A percentile compares a stretch with the other conserved stretches of the same genome.
Conservation (phyloP, 176 grass and related monocot genomes). For the Luzula sylvatica region DNA sequence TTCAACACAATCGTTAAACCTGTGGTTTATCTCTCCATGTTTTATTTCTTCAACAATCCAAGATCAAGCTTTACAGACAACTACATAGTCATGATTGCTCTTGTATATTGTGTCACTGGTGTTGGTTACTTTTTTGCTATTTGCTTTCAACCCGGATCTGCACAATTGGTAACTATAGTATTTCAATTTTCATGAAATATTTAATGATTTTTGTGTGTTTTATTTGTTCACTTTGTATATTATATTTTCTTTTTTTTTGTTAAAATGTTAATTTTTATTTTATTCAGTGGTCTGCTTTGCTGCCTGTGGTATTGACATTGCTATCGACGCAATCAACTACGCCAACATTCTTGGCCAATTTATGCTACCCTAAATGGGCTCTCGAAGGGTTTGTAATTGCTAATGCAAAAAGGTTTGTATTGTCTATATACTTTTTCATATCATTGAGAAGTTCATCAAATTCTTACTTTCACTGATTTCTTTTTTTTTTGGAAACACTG, state of each 20-base stretch:
- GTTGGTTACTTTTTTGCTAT: constrained; percentile 76
- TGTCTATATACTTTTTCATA: background rate
- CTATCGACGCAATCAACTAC: constrained; percentile 43
- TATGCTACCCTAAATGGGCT: constrained; percentile 84
- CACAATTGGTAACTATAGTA: constrained; percentile 43
- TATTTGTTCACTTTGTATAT: background rate
- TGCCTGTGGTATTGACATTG: constrained; percentile 66
- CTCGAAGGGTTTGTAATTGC: constrained; percentile 70
- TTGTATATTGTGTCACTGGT: constrained; percentile 78
- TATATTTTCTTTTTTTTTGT: too few species aligned
- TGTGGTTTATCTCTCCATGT: constrained; percentile 81
- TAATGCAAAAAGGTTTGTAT: constrained; percentile 48
- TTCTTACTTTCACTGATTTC: background rate
- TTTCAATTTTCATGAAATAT: background rate
- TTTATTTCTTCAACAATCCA: constrained; percentile 85
- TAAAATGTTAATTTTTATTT: constrained; percentile 1
- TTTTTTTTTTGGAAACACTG: constrained; percentile 7
- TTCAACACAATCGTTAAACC: constrained; percentile 71
- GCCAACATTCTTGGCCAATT: constrained; percentile 33
- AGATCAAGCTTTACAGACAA: constrained; percentile 51
- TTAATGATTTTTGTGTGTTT: too few species aligned
- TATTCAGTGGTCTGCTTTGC: constrained; percentile 58
- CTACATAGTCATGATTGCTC: constrained; percentile 48
- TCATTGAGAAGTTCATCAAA: background rate
- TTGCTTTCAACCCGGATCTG: constrained; percentile 65